Conservation (phyloP, 169 alveolate species). For the Plasmodium sp. region DNA sequence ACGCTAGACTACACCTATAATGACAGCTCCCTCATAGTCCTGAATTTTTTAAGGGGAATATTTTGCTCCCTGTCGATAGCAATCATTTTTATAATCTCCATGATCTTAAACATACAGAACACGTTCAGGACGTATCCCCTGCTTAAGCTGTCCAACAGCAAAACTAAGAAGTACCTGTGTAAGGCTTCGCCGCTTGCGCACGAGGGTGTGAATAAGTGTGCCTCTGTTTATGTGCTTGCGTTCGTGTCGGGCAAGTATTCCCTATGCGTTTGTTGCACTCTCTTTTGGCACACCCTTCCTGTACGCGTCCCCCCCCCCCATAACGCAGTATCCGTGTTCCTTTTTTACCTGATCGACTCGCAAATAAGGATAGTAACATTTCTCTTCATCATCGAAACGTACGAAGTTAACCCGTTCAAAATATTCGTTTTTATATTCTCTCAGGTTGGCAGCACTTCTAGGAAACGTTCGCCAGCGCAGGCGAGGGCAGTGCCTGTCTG, state of each 20-base stretch:
- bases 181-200: background rate
- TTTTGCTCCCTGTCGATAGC: slow-evolving; percentile 62
- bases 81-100: slow-evolving; percentile 39
- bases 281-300: background rate
- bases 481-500: background rate
- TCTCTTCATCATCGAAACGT: slow-evolving; percentile 68
- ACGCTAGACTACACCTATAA: slow-evolving; percentile 55
- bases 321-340: slow-evolving; percentile 49
- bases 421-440: slow-evolving; percentile 71
- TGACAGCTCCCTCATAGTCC: slow-evolving; percentile 47
- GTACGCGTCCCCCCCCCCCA: background rate
- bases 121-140: slow-evolving; percentile 56
- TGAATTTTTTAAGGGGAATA: slow-evolving; percentile 60
- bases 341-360: slow-evolving; percentile 70
- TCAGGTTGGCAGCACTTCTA: slow-evolving; percentile 11
- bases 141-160: slow-evolving; percentile 18
- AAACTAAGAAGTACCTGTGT: slow-evolving; percentile 62
- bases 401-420: slow-evolving; percentile 68
- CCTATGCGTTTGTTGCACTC: background rate
- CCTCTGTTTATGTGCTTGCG: background rate
- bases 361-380: slow-evolving; percentile 70
- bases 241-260: background rate
- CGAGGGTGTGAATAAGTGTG: background rate
- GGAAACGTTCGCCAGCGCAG: background rate
- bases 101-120: slow-evolving; percentile 51